Base-by-base conservation (phyloP, 192 early-diverging fungal species). In the Entrophospora sp. region DNA sequence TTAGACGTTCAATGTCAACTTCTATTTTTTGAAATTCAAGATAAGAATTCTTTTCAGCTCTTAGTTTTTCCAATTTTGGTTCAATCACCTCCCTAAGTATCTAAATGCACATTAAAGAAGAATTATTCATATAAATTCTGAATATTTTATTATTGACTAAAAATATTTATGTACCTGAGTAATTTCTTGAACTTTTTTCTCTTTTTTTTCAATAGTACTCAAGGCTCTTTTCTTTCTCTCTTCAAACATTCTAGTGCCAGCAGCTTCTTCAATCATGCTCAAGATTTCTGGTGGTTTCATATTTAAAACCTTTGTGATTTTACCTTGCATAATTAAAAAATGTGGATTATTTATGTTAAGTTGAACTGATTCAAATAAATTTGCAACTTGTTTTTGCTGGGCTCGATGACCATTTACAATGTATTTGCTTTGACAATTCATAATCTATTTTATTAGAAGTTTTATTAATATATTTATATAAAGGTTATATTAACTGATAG, bases 331-430 rank as follows among this genome's bases (percentile, higher is more conserved):
- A 64, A 99, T 99, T 56, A 99, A 72, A 73, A 99, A 99, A 73
- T 99, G 94, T 14, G 97, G 97, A 69, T 99, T 96, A 80, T 99
- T 96, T 77, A 99, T 91, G 74, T 96, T 98, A 30, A 99, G 88
- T 71, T 93, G 91, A 4, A 99, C 95, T 13, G 95, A 97, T 66
- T 99, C 95, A 46, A 98, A 94, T 58, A 99, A 73, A 66, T 85
- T 94, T 53, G 86, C 84, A 1, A 99, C 94, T 16, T 86, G 85
- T 62, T 95, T 87, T 66, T 95, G 91, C 48, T 90, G 91, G 37
- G 90, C 85, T 51, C 84, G 87, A 67, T 91, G 89, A 27, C 94
- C 94, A 78, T 99, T 99, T 64, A 99, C 87, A 68, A 97, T 80
- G 71, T 95, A 98, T 74, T 98, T 99, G 85, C 92, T 99, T 55